Base-by-base conservation (phyloP, 2,329 filamentous ascomycete genomes). In the Zasmidium angulare region DNA sequence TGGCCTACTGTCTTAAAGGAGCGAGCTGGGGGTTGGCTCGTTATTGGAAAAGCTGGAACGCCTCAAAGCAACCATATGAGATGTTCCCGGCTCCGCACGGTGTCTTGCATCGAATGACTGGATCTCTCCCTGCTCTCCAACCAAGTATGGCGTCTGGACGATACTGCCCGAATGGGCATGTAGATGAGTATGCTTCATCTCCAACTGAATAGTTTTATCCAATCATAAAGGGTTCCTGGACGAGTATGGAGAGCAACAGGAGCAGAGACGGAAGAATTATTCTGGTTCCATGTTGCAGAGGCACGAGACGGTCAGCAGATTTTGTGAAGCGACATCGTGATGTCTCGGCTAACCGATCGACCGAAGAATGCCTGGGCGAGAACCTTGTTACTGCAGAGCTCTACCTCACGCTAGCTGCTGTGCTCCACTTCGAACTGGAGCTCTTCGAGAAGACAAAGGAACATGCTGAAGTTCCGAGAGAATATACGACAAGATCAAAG, bases 31-130 rank as follows among this genome's bases (percentile, higher is more conserved):
- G n/a, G n/a, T n/a, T n/a, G n/a, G n/a, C n/a, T n/a, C n/a, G n/a
- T n/a, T n/a, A n/a, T 55, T 67, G 14, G 58, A 65, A 26, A 52
- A 64, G 31, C 58, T 69, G 19, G 60, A 62, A 7, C 66, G 66
- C 52, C 59, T 68, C 43, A 49, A 50, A n/a, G 62, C 62, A 2
- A 58, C 59, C 49, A 51, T 62, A 19, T 59, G 59, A 48, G 57
- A 62, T 50, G 51, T 50, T 6, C 50, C 22, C 61, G 68, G 12
- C 58, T 70, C n/a, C 56, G 58, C 63, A 60, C 46, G 66, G 65
- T n/a, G 19, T 66, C n/a, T 53, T 51, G 50, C 54, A 22, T 36
- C 51, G 2, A 48, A 53, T 43, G 36, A 7, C 36, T 10, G 36
- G n/a, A 43, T 43, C 11, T 43, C 36, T 43, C 36, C 36, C n/a